Percentiles rank a stretch among this genome's conserved stretches.
phyloP scores from a whole-genome alignment of 805 yeast species.

The Candida nemodendra region DNA sequence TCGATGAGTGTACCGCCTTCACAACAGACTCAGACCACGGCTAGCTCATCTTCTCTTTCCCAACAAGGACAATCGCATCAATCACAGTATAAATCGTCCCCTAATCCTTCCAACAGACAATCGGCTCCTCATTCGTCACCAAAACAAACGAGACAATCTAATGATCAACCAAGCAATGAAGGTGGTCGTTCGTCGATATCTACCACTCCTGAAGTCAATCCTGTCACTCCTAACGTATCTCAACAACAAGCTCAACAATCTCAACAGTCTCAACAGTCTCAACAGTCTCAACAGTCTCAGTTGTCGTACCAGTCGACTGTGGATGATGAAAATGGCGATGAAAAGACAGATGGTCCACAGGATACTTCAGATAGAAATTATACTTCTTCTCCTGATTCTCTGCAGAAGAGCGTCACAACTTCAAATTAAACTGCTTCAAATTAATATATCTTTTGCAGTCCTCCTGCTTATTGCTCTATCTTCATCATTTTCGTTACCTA shows the following conservation, averaged over 20 bases:
- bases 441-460: too few species aligned
- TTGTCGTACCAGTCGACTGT: background rate
- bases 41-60: background rate
- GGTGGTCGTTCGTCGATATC: slow-evolving; percentile 3
- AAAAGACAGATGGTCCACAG: too few species aligned
- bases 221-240: slow-evolving; percentile 6
- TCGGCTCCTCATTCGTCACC: background rate
- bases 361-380: too few species aligned
- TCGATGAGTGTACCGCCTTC: background rate
- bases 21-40: slow-evolving; percentile 5
- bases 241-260: slow-evolving; percentile 1
- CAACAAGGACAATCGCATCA: background rate
- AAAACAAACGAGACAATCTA: background rate
- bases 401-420: too few species aligned
- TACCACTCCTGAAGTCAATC: slow-evolving; percentile 9
- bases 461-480: too few species aligned
- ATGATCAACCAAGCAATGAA: background rate
- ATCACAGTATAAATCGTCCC: too few species aligned
- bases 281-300: background rate
- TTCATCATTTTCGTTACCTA: too few species aligned
- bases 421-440: too few species aligned
- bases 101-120: background rate
- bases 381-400: too few species aligned
- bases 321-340: too few species aligned
- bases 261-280: background rate